Evolutionary conservation across 2,329 filamentous ascomycete species (phyloP), one percentile per base, ranked within the genome.

Genomic region (Apiospora malaysiana): DNA sequence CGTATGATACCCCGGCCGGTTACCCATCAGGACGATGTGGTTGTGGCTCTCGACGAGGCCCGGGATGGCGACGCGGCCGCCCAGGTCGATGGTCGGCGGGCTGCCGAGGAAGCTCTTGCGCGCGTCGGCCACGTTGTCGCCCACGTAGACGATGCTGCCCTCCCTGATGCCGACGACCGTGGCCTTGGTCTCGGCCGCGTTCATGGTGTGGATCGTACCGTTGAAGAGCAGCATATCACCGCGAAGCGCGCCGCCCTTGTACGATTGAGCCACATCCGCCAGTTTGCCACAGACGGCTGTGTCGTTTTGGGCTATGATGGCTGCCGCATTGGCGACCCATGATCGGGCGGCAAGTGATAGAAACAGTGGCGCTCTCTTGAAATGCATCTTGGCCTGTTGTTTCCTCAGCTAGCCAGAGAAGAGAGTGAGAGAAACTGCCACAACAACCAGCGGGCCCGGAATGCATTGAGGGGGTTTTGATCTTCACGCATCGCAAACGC

Each of bases 1-100:
- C 1, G 76, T 78, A 66, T 78, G 77, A 49, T 77, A 76, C 0
- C 77, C 77, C 1, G 77, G 77, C 16, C 77, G 69, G 65, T 78
- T 78, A 9, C 77, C 77, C 25, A 79, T 67, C 6, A 79, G 70
- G 23, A 79, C 77, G 21, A 78, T 74, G 70, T 79, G 76, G 71
- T 78, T 78, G 71, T 79, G 77, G 66, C 75, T 73, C 71, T 78
- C 77, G 70, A 79, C 75, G 18, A 79, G 71, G 1, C 77, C 77
- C 0, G 77, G 76, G 14, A 78, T 66, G 2, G 75, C 73, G 1
- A 75, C 65, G n/a, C 72, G 74, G 5, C 74, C 75, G 12, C 71
- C 37, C 10, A 79, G 70, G 71, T 79, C 74, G 43, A 78, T 70
- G 32, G 68, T 68, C 32, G n/a, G 67, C n/a, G 74, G 74, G 21